Base-by-base conservation (phyloP, 768 basidiomycete species). In the Naganishia vaughanmartiniae region DNA sequence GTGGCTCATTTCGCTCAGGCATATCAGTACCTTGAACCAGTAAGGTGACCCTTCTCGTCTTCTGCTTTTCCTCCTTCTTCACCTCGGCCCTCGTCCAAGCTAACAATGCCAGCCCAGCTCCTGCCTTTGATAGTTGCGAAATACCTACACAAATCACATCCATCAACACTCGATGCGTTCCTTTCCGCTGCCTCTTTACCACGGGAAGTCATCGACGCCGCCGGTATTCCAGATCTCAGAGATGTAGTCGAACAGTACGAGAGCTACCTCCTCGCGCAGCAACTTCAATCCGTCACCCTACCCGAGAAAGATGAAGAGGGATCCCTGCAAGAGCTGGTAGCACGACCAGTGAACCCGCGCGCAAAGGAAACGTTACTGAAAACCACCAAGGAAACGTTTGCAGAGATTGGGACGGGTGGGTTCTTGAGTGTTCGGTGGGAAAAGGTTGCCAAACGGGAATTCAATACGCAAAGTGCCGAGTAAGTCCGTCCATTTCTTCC, bases 391-490 rank as follows among this genome's bases (percentile, higher is more conserved):
- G 70, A 76, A 46, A 75, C 70, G 57, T 70, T 78, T 48, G 77
- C 77, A 28, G 76, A 76, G 2, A 69, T 81, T 66, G 75, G 74
- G 39, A 74, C 76, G 0, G 73, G 65, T 19, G 78, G 78, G 60
- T 70, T 81, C 15, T 66, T 81, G 30, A 73, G 76, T 30, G 75
- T 76, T 5, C 33, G 70, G 26, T 71, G 56, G 0, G 69, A 63
- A 3, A 66, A 55, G 5, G 51, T 81, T 12, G 77, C 77, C 4
- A 70, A 69, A 60, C 67, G 80, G 53, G 36, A 33, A 10, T 81
- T 81, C 70, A 76, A 78, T 56, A 77, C 77, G 10, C 21, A 54
- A 0, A 71, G 65, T 4, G 80, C 80, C 2, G 66, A 73, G 79
- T 80, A 53, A 74, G 79, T 70, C 19, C 21, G 14, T 24, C 42